A percentile compares a stretch with the other conserved stretches of the same genome.
Evolutionary conservation across 2,329 filamentous ascomycete genomes (phyloP).

Genomic region (Pseudocercospora eumusae): DNA sequence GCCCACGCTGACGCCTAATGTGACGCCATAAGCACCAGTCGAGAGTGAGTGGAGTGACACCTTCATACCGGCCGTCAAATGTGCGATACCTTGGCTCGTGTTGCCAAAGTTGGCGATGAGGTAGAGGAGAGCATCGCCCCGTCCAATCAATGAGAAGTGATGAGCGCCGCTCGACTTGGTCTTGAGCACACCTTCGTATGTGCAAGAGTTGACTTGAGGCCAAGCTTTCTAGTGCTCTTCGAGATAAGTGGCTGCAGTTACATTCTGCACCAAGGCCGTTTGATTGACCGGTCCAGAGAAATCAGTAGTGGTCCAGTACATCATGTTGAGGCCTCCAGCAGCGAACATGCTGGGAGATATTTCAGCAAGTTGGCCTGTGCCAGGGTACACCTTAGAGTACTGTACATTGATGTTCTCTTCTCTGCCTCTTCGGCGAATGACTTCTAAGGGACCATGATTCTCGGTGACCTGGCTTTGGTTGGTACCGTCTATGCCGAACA

Average conservation of each 20-base stretch:
- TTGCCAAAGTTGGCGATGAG: constrained; percentile 20
- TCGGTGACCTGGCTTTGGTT: constrained; percentile 17
- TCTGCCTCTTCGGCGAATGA: constrained; percentile 9
- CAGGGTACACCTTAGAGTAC: constrained; percentile 18
- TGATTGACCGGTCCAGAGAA: constrained; percentile 13
- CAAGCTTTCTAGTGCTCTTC: constrained; percentile 12
- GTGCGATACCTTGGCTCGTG: constrained; percentile 16
- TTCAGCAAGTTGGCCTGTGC: constrained; percentile 15
- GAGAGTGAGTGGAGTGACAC: constrained; percentile 16
- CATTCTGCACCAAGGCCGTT: constrained; percentile 15
- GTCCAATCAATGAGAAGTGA: constrained; percentile 19
- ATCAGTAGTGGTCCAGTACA: constrained; percentile 14
- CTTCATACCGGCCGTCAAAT: constrained; percentile 1
- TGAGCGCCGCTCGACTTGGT: constrained; percentile 14
- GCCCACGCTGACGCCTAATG: constrained; percentile 10
- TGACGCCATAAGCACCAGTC: constrained; percentile 18
- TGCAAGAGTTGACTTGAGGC: constrained; percentile 17
- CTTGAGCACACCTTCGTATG: constrained; percentile 16
- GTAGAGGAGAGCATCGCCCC: constrained; percentile 13
- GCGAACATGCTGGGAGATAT: constrained; percentile 15
- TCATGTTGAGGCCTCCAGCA: constrained; percentile 14
- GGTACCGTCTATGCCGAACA: constrained; percentile 12
- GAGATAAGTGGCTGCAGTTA: constrained; percentile 16
- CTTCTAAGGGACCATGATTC: constrained; percentile 18
- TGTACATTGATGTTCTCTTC: constrained; percentile 10